Base-by-base conservation (phyloP, 176 grass and related monocot genomes). In the Alloteropsis semialata region DNA sequence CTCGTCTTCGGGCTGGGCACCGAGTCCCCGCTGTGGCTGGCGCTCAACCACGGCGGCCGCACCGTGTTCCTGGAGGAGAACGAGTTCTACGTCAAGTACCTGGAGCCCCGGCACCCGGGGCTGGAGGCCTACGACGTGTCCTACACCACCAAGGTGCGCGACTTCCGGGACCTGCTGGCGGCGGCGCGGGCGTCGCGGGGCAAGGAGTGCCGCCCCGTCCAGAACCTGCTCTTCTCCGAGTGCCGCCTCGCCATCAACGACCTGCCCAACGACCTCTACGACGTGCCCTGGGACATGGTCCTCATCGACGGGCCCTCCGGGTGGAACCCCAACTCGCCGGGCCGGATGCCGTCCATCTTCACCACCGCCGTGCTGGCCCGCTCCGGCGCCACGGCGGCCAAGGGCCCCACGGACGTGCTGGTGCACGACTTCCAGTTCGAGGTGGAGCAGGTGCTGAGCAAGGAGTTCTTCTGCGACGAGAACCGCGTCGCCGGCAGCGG, bases 61-160 rank as follows among this genome's bases (percentile, higher is more conserved):
- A 99, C 97, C 1, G 97, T 99, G 9, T 99, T 96, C 88, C 83
- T 99, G 0, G 97, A 99, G 32, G 97, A 99, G 91, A 94, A 99
- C 90, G 91, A 99, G 84, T 99, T 96, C 87, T 99, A 99, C 87
- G 85, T 99, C 66, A 90, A 94, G 49, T 89, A 96, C 90, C 69
- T 99, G 16, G 97, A 99, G 85, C 82, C 75, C 24, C 81, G 69
- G 9, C 91, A 94, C 77, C 97, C 89, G 9, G 97, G 93, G 5
- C 39, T 99, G 5, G 97, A 99, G 74, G 93, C 93, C 48, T 99
- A 99, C 76, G 93, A 99, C 83, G 89, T 99, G 4, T 78, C 97
- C 37, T 99, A 96, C 84, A 90, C 91, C 72, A 94, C 92, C 65
- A 82, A 69, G 19, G 87, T 94, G 7, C 65, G 65, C 0, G 92